Conservation (phyloP, 768 basidiomycete species). For the Termitomyces sp. region DNA sequence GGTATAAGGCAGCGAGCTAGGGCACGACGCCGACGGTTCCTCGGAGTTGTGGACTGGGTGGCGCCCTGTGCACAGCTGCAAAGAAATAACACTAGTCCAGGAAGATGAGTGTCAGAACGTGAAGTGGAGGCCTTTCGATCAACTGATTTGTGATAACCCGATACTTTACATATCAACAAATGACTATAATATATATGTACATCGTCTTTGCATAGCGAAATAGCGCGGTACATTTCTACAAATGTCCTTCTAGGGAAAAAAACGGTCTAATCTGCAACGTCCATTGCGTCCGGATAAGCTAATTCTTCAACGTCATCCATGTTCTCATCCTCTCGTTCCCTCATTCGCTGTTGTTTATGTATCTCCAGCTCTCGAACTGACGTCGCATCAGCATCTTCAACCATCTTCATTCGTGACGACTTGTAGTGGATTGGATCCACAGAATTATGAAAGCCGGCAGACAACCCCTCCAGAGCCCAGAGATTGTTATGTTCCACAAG, state of each 20-base stretch:
- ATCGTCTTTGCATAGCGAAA: background rate
- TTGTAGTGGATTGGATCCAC: slow-evolving; percentile 66
- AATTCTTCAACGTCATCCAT: slow-evolving; percentile 15
- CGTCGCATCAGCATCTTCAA: slow-evolving; percentile 54
- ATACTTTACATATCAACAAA: background rate
- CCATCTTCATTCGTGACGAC: slow-evolving; percentile 45
- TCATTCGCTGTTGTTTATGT: slow-evolving; percentile 28
- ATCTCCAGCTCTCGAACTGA: slow-evolving; percentile 38
- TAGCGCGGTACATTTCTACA: background rate
- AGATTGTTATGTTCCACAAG: slow-evolving; percentile 45
- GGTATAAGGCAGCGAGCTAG: slow-evolving; percentile 39
- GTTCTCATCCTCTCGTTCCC: slow-evolving; percentile 20
- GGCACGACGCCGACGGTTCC: slow-evolving; percentile 48
- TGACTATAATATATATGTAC: background rate
- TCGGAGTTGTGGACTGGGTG: slow-evolving; percentile 21
- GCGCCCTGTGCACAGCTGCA: slow-evolving; percentile 12
- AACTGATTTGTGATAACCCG: slow-evolving; percentile 4
- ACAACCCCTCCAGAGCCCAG: slow-evolving; percentile 69
- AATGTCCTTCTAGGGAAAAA: background rate
- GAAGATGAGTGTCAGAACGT: slow-evolving; percentile 11
- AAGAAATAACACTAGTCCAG: slow-evolving; percentile 14
- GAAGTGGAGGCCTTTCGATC: slow-evolving; percentile 10
- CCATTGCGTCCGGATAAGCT: slow-evolving; percentile 15
- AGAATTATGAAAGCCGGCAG: slow-evolving; percentile 60
- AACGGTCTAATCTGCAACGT: slow-evolving; percentile 11